phyloP scores from a whole-genome alignment of 108 stramenopile species.

The Pseudonitzschia pungens region DNA sequence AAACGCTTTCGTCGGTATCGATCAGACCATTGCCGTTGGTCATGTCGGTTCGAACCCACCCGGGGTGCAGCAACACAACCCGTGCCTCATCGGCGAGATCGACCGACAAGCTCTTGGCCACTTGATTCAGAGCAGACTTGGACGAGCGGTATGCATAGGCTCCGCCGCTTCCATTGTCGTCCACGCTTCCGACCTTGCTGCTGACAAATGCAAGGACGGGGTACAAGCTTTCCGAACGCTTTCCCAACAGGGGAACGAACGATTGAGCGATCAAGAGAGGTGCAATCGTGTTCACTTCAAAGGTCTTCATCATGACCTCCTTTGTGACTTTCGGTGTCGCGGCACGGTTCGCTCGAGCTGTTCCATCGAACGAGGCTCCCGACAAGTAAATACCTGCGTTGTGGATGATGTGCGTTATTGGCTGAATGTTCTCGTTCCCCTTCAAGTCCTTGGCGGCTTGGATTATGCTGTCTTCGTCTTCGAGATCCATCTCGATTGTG shows the following conservation, averaged over 20 bases:
- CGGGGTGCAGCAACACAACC: slow-evolving; percentile 28
- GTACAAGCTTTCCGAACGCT: slow-evolving; percentile 3
- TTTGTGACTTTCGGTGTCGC: slow-evolving; percentile 21
- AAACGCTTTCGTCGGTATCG: slow-evolving; percentile 22
- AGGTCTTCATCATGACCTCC: slow-evolving; percentile 33
- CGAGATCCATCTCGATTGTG: slow-evolving; percentile 13
- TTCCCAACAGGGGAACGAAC: slow-evolving; percentile 30
- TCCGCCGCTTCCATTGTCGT: slow-evolving; percentile 38
- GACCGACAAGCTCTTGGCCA: slow-evolving; percentile 34
- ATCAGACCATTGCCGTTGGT: slow-evolving; percentile 24
- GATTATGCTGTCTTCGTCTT: slow-evolving; percentile 15
- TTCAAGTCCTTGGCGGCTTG: slow-evolving; percentile 3
- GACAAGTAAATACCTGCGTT: slow-evolving; percentile 24
- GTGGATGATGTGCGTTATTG: slow-evolving; percentile 22
- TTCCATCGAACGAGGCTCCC: slow-evolving; percentile 22
- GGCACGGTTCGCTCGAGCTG: slow-evolving; percentile 15
- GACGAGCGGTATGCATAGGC: slow-evolving; percentile 43
- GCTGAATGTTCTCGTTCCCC: slow-evolving; percentile 1
- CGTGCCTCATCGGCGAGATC: slow-evolving; percentile 33
- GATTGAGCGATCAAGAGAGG: slow-evolving; percentile 37
- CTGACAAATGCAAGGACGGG: slow-evolving; percentile 28
- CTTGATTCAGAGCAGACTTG: slow-evolving; percentile 48
- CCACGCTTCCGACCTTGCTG: slow-evolving; percentile 37
- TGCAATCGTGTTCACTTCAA: slow-evolving; percentile 38
- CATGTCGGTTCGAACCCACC: slow-evolving; percentile 27